Conservation (phyloP, 2,329 filamentous ascomycete genomes). For the Hirsutella minnesotensis region DNA sequence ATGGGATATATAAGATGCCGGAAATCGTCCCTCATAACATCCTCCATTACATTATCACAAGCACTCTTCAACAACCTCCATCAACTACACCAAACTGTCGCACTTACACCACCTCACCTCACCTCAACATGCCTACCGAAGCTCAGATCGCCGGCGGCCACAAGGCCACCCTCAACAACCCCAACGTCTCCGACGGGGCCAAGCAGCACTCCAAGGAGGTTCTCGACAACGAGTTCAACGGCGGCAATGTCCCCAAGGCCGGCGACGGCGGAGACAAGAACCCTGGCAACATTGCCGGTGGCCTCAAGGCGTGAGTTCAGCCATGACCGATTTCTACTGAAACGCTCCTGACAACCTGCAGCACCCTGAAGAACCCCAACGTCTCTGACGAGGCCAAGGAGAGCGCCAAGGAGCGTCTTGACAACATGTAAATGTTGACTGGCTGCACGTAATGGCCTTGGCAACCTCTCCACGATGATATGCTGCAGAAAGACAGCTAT, state of each 20-base stretch:
- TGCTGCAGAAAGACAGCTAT: no score
- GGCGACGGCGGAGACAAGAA: conserved; percentile 33
- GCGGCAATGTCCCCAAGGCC: conserved; percentile 22
- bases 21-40: no score
- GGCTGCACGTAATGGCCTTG: not conserved
- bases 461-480: not conserved
- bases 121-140: conserved; percentile 29
- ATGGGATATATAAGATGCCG: no score
- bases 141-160: conserved; percentile 43
- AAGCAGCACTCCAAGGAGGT: conserved; percentile 43
- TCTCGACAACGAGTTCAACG: conserved; percentile 37
- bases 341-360: conserved; percentile 9
- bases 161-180: conserved; percentile 47
- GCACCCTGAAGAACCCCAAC: conserved; percentile 43
- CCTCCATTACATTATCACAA: not conserved
- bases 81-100: not conserved
- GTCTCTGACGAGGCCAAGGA: conserved; percentile 44
- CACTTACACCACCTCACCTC: not conserved
- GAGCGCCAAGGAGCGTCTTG: conserved; percentile 38
- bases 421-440: conserved; percentile 10
- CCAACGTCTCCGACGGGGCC: conserved; percentile 40
- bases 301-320: conserved; percentile 36
- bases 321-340: conserved; percentile 3
- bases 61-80: not conserved
- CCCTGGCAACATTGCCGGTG: conserved; percentile 38